Evolutionary conservation across 805 yeast genomes (phyloP), one percentile per base, ranked within the genome.

Genomic region (Nematodospora valgi): DNA sequence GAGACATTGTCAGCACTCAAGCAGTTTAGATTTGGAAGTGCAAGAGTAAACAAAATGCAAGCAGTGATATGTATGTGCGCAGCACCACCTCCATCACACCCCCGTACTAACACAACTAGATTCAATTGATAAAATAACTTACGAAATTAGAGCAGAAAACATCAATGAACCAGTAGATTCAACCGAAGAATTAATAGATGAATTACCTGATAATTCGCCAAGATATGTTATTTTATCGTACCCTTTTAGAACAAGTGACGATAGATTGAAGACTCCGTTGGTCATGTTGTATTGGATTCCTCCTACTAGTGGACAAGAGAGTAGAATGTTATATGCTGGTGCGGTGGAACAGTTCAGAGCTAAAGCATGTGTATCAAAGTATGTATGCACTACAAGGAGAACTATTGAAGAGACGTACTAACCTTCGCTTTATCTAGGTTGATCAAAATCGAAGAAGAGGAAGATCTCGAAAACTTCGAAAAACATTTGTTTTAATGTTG

Each of bases 231-330:
- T 87, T 5, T 58, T 87, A 38, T 85, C 94, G 9, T 82, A 86
- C 49, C 96, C 96, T 5, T 59, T 80, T 48, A 75, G 74, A 16
- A 58, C 74, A 6, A 54, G 64, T 21, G 96, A 88, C 48, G 95
- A 95, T 0, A 69, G 94, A 37, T 70, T 74, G 49, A 72, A 78
- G 30, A 70, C 76, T 7, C 96, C 96, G 3, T 70, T 83, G 42
- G 86, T 88, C 2, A 58, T 89, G 54, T 48, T 89, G n/a, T 89
- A 87, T 57, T 89, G 89, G 80, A 74, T 86, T 41, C 97, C 97
- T 3, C 82, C 81, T 17, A 86, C 95, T 0, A 71, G 86, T n/a
- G 82, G 85, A 12, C 91, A 82, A 53, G 85, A 83, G 37, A 68
- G 74, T 51, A 80, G 82, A 56, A 89, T 88, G 97, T 61, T 86